phyloP scores from a whole-genome alignment of 257 asterid genomes.

The Rhazya stricta region DNA sequence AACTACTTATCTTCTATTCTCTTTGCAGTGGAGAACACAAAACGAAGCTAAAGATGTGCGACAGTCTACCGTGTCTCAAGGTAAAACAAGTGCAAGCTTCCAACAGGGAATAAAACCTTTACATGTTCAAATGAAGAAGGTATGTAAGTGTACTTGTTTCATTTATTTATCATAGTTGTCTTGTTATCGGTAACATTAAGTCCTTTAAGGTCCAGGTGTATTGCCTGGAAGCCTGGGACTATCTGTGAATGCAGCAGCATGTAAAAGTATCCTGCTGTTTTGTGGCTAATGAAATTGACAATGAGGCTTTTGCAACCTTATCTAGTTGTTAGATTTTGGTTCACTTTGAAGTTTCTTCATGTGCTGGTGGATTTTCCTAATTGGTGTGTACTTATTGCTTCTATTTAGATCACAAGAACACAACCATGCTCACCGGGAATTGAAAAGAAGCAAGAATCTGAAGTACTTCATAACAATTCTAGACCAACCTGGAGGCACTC shows the following conservation, averaged over 20 bases:
- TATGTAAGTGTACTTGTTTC: constrained; percentile 17
- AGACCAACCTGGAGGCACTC: constrained; percentile 65
- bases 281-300: not conserved
- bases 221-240: not conserved
- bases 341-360: not conserved
- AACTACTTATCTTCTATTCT: constrained; percentile 4
- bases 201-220: not conserved
- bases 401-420: constrained; percentile 33
- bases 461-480: constrained; percentile 32
- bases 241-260: not conserved
- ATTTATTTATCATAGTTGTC: not conserved
- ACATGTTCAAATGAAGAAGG: constrained; percentile 41
- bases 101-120: constrained; percentile 29
- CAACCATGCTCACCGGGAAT: constrained; percentile 31
- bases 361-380: not conserved
- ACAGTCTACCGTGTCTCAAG: constrained; percentile 23
- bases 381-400: not conserved
- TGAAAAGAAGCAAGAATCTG: constrained; percentile 31
- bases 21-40: constrained; percentile 47
- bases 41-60: constrained; percentile 25
- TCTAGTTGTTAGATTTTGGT: not conserved
- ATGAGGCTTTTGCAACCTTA: not conserved
- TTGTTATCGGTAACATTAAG: not conserved
- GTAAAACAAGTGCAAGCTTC: constrained; percentile 27
- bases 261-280: not conserved